phyloP scores from a whole-genome alignment of 768 basidiomycete species.

The Boletus sp. region DNA sequence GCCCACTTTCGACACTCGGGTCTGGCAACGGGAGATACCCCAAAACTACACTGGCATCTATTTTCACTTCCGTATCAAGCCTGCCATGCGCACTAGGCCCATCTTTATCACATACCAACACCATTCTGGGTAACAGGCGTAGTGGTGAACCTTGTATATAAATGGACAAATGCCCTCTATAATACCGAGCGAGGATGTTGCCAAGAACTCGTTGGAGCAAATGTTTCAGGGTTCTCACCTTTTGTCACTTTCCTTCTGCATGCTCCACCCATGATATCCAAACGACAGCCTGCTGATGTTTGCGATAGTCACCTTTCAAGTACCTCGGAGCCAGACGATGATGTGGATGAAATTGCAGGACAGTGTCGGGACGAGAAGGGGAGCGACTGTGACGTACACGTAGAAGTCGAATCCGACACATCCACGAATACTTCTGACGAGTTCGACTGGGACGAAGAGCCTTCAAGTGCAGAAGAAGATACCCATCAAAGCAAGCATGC shows the following conservation, averaged over 20 bases:
- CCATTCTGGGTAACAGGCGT: neutral
- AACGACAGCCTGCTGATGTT: conserved; percentile 6
- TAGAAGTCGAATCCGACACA: conserved; percentile 32
- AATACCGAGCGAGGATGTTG: neutral
- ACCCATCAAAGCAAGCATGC: conserved; percentile 40
- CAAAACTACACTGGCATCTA: neutral
- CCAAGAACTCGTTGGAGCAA: conserved; percentile 8
- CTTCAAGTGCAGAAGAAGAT: conserved; percentile 30
- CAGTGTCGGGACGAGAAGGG: conserved; percentile 11
- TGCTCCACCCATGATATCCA: conserved; percentile 16
- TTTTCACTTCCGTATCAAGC: neutral
- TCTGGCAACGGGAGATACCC: neutral
- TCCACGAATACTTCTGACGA: conserved; percentile 64
- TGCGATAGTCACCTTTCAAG: conserved; percentile 5
- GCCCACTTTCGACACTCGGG: neutral
- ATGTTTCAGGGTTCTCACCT: neutral
- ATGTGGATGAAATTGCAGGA: neutral
- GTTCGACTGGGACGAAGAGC: conserved; percentile 72
- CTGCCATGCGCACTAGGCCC: neutral
- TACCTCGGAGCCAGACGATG: conserved; percentile 9
- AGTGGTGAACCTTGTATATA: conserved; percentile 4
- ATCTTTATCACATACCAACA: neutral
- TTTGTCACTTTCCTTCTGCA: neutral
- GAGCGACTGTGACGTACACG: conserved; percentile 4
- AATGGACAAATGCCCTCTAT: neutral